A percentile compares a stretch with the other conserved stretches of the same genome.
Evolutionary conservation across 75 land plant genomes (phyloP).

Genomic region (Selaginella moellendorffii): DNA sequence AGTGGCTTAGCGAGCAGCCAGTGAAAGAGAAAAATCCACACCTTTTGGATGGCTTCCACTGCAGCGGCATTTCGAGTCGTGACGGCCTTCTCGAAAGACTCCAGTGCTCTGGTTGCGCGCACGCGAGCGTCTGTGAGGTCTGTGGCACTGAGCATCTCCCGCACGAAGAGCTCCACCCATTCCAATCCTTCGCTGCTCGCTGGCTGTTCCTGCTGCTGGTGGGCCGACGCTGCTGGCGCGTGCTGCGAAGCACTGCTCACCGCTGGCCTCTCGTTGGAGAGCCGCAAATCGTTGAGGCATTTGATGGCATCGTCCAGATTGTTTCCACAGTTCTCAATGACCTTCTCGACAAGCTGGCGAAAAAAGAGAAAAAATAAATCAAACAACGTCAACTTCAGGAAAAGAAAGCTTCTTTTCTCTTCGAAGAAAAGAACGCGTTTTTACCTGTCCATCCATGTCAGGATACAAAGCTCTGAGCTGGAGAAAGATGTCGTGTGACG

Average conservation of each 20-base stretch:
- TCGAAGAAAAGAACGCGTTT: too few relatives aligned
- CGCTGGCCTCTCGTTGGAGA: constrained; percentile 8
- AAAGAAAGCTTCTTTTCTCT: too few relatives aligned
- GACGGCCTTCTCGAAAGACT: constrained; percentile 65
- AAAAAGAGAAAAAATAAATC: too few relatives aligned
- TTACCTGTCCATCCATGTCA: constrained; percentile 53
- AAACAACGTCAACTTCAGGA: too few relatives aligned
- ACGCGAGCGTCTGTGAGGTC: constrained; percentile 63
- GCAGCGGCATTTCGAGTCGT: constrained; percentile 33
- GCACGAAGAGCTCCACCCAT: constrained; percentile 85
- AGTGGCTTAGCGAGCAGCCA: too few relatives aligned
- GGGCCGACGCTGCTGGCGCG: too few relatives aligned
- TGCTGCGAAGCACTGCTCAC: not conserved
- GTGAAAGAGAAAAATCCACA: not conserved
- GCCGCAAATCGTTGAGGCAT: constrained; percentile 55
- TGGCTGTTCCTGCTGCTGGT: too few relatives aligned
- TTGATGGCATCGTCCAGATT: constrained; percentile 79
- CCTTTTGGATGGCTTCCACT: constrained; percentile 48
- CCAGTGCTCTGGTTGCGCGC: constrained; percentile 56
- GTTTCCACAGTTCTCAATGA: constrained; percentile 64
- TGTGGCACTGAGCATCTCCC: constrained; percentile 63
- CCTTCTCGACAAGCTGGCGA: constrained; percentile 55
- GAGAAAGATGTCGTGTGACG: not conserved
- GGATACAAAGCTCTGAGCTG: constrained; percentile 44
- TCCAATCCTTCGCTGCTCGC: constrained; percentile 48